Base-by-base conservation (phyloP, 805 yeast species). In the Lipomyces starkeyi region DNA sequence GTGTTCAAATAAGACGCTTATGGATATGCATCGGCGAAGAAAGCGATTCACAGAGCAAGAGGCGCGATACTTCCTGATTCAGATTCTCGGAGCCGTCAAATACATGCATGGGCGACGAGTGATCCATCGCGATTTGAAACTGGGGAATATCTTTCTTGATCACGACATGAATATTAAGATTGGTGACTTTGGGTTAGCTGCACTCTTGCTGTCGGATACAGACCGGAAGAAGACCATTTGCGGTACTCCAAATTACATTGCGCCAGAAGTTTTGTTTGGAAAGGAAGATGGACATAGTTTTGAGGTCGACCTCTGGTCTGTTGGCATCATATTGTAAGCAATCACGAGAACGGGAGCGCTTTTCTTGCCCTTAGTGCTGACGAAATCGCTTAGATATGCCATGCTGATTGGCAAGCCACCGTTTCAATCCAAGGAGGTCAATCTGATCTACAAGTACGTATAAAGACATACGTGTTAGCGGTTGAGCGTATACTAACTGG, bases 141-240 rank as follows among this genome's bases (percentile, higher is more conserved):
- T 96, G 66, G 99, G 99, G 35, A 95, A 95, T 79, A 92, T 95
- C 72, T 94, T 95, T 79, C 89, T 95, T 74, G 99, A 95, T 78
- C 91, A 92, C 9, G 85, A 91, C 59, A 95, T 94, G 97, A 91
- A 93, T 79, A 85, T 94, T 76, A 95, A 95, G 78, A 90, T 95
- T 70, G 99, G 99, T 71, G 99, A 95, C 79, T 95, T 95, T 81
- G 99, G 99, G 40, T 84, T 95, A 68, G 99, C 99, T n/a, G 93
- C 98, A 0, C 90, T 91, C n/a, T 84, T 95, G 70, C 90, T 90
- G 56, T 82, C 86, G 27, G 82, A 85, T 37, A 85, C 84, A 66
- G 91, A 91, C 61, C 87, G 94, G 72, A 92, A 94, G 76, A 91
- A 89, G 77, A 94, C 99, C 57, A 91, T 95, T 65, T 95, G 99